A percentile compares a stretch with the other conserved stretches of the same genome.
Conservation (phyloP, 2,329 filamentous ascomycete species). For the Trichoderma sp. region DNA sequence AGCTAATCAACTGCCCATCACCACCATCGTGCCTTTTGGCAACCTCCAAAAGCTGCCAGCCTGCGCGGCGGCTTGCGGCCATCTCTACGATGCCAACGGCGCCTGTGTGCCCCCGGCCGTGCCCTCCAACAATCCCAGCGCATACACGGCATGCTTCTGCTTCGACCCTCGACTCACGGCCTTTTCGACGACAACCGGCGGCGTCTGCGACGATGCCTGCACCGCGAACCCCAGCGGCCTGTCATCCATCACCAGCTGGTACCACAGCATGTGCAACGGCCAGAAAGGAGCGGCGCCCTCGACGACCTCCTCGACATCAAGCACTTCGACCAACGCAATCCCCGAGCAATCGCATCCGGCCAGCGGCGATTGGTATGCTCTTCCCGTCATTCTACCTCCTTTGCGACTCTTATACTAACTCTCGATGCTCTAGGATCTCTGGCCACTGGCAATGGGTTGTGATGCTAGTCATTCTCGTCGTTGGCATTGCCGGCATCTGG, state of each 20-base stretch:
- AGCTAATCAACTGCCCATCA: conserved; percentile 33
- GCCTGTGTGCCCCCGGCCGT: conserved; percentile 65
- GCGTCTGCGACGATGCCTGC: conserved; percentile 65
- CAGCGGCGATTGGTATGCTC: conserved; percentile 51
- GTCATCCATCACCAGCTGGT: conserved; percentile 68
- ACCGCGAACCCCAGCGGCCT: conserved; percentile 49
- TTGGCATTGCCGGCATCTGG: conserved; percentile 69
- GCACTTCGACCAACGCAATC: conserved; percentile 15
- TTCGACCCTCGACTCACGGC: conserved; percentile 58
- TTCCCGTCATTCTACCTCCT: background rate
- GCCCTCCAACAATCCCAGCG: conserved; percentile 49
- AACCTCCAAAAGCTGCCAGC: conserved; percentile 53
- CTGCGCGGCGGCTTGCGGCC: conserved; percentile 61
- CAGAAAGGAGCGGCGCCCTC: conserved; percentile 31
- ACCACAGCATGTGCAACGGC: conserved; percentile 63
- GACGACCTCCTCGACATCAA: conserved; percentile 24
- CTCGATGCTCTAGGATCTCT: conserved; percentile 55
- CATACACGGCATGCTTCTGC: conserved; percentile 75
- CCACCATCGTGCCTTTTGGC: conserved; percentile 58
- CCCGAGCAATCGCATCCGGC: conserved; percentile 30
- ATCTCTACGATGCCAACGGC: conserved; percentile 69
- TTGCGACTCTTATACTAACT: background rate
- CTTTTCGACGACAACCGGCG: conserved; percentile 57
- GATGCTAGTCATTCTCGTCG: conserved; percentile 73
- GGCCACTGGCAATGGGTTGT: conserved; percentile 79